Evolutionary conservation across 345 rosid genomes (phyloP), one percentile per base, ranked within the genome.

Genomic region (Eucalyptus shirleyi): DNA sequence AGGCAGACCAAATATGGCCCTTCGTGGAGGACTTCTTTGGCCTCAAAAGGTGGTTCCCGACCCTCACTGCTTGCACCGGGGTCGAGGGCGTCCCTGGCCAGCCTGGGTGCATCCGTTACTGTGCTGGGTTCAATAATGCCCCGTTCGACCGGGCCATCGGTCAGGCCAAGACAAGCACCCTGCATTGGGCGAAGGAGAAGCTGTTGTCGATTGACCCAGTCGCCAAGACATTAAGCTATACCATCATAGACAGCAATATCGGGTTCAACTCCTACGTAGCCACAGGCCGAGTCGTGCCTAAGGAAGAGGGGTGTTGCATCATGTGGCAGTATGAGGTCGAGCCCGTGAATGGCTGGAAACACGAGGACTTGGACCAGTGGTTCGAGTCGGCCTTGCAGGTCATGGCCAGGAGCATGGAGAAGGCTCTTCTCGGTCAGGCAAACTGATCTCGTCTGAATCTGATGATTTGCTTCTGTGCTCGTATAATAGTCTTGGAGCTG

Each of bases 41-140:
- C 56, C 89, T 95, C 45, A 15, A 90, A 92, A 95, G 93, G 87
- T 93, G 94, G 95, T 93, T 93, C 49, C 96, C 96, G 26, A 92
- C 93, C 40, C 91, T 93, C 9, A 42, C 91, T 47, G 92, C 95
- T 49, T 93, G 94, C 88, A 12, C 86, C 44, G 91, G 87, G 1
- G 45, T 90, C 6, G 92, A 94, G 88, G 96, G 94, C 62, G 44
- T 87, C 77, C 88, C 89, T 8, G 95, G 94, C 15, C 90, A 91
- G 53, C 95, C 96, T 1, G 93, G 95, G 3, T 94, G 96, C 34
- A 53, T 94, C 82, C 92, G 95, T 42, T 93, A 89, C 34, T 94
- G 96, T 9, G 91, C 93, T 1, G 96, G 95, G 30, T 94, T 94
- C 92, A 92, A 82, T 19, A 93, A 51, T 51, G 56, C 95, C 51